phyloP scores from a whole-genome alignment of 2,329 filamentous ascomycete genomes.

The Acephala macrosclerotiorum region DNA sequence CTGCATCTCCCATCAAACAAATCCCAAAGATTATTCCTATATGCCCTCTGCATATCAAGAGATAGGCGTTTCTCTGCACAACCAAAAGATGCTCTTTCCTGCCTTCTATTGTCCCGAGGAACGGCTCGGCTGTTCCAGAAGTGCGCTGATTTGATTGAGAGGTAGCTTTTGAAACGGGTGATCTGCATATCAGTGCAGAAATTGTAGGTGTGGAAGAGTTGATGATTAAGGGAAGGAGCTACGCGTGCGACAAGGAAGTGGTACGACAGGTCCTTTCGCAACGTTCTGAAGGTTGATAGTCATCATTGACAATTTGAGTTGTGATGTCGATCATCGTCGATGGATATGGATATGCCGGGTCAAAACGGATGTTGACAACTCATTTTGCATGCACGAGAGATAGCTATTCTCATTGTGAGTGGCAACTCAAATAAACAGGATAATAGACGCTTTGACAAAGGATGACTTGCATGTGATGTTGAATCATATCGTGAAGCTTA shows the following conservation, averaged over 20 bases:
- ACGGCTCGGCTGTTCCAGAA: conserved; percentile 20
- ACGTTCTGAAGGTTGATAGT: no score
- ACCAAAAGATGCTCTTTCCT: not conserved
- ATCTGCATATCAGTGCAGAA: no score
- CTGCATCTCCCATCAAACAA: not conserved
- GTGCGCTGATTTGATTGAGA: conserved; percentile 7
- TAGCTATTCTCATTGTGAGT: not conserved
- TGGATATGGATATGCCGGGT: not conserved
- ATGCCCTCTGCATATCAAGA: conserved; percentile 7
- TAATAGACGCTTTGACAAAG: not conserved
- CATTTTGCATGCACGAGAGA: conserved; percentile 25
- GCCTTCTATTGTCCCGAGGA: not conserved
- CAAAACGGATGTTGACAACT: conserved; percentile 15
- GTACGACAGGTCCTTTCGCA: not conserved
- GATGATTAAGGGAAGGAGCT: not conserved
- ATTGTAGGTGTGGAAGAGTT: not conserved
- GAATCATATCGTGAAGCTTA: not conserved
- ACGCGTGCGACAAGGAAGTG: conserved; percentile 8
- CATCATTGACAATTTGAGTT: no score
- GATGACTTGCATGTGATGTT: conserved; percentile 1
- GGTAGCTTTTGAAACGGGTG: not conserved
- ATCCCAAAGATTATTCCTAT: not conserved
- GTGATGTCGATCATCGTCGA: no score
- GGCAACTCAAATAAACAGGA: not conserved
- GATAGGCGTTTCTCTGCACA: conserved; percentile 19